Conservation (phyloP, 2,329 filamentous ascomycete species). For the Ceratocystis cubensis region DNA sequence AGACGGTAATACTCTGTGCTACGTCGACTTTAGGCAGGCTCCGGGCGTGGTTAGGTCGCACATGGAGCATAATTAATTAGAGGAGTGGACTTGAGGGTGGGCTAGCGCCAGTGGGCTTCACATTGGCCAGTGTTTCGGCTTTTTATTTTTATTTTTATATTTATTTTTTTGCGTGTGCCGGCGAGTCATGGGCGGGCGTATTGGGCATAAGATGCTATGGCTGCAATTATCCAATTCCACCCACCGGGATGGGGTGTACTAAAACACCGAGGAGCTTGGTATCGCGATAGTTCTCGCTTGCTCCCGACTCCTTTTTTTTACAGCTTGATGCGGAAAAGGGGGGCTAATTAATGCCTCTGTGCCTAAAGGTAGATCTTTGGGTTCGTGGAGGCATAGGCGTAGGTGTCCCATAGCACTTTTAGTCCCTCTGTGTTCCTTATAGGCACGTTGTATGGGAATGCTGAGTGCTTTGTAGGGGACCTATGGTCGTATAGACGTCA, state of each 20-base stretch:
- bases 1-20: too few relatives aligned
- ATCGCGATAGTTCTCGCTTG: background rate
- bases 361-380: slow-evolving; percentile 3
- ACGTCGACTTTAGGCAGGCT: too few relatives aligned
- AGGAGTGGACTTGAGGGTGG: too few relatives aligned
- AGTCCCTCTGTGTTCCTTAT: too few relatives aligned
- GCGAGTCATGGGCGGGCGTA: background rate
- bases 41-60: too few relatives aligned
- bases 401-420: background rate
- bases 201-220: background rate
- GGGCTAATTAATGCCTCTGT: background rate
- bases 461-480: too few relatives aligned
- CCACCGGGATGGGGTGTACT: background rate
- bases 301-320: background rate
- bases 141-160: background rate
- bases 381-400: background rate
- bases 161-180: background rate
- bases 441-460: too few relatives aligned
- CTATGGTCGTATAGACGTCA: background rate
- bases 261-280: background rate
- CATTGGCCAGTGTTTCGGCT: too few relatives aligned
- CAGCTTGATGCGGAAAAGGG: background rate
- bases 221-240: background rate
- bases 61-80: too few relatives aligned
- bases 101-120: too few relatives aligned